Evolutionary conservation across 2,329 filamentous ascomycete genomes (phyloP), one percentile per base, ranked within the genome.

Genomic region (Monilinia vaccinii-corymbosi): DNA sequence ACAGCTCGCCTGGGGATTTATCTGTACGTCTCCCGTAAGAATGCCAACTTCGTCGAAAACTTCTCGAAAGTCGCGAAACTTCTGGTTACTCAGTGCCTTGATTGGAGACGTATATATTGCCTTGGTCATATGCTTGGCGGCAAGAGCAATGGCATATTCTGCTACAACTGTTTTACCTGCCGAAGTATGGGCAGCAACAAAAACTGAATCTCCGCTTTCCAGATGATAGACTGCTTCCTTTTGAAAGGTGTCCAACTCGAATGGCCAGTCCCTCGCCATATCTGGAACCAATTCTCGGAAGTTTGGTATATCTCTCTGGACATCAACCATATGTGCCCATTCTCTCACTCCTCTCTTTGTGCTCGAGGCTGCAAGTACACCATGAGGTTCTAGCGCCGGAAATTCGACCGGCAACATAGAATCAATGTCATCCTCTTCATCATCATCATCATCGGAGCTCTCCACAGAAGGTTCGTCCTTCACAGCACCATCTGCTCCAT

Each of bases 91-190:
- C 60, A 99, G 78, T 2, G 94, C 94, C 73, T 99, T 99, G 78
- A 99, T 99, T 0, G 94, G 94, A 0, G 94, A 97, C 0, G 94
- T 99, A 73, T 99, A 99, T 65, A 99, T 99, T 25, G 94, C 93
- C 73, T 99, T 99, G 10, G 94, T 99, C 93, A 97, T 97, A 72
- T 99, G 94, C 71, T 93, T 95, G n/a, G 91, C 87, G 34, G 94
- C 94, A 61, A 99, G 78, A 8, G 94, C 91, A 72, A 99, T 97
- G 52, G 93, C 94, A 74, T 99, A 99, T 72, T 99, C 94, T 32
- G 94, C 94, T 16, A 99, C 94, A 0, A 97, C 94, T 1, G 94
- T 99, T 77, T 99, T 99, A 60, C 94, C 94, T 25, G 94, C 94
- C 38, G 94, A 99, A 0, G 94, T 99, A 72, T 99, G 94, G 0